Evolutionary conservation across 2,329 filamentous ascomycete species (phyloP).

Genomic region (Aspergillus fructus): DNA sequence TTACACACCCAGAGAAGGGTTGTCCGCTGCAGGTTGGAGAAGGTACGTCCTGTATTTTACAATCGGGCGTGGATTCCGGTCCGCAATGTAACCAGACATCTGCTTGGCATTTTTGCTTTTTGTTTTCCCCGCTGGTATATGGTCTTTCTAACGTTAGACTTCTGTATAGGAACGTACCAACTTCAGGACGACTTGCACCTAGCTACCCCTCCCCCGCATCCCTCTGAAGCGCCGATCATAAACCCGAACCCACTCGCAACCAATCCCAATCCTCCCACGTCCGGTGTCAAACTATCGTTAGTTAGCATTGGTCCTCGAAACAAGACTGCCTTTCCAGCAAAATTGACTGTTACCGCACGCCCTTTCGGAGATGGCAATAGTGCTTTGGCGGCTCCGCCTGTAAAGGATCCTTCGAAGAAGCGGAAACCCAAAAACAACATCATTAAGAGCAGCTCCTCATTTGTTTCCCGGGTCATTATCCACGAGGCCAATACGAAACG

Average conservation of each 20-base stretch:
- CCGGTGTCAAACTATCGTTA: slow-evolving; percentile 81
- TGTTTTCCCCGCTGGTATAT: neutral
- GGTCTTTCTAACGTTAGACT: slow-evolving; percentile 22
- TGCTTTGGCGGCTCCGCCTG: slow-evolving; percentile 61
- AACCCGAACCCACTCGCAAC: slow-evolving; percentile 93
- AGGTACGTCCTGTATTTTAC: slow-evolving; percentile 54
- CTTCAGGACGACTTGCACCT: slow-evolving; percentile 89
- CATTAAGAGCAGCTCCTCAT: slow-evolving; percentile 96
- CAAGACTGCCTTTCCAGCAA: slow-evolving; percentile 47
- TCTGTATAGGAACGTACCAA: slow-evolving; percentile 73
- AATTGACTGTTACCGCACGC: slow-evolving; percentile 51
- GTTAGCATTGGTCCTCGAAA: slow-evolving; percentile 67
- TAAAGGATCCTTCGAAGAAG: slow-evolving; percentile 70
- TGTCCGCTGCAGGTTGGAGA: slow-evolving; percentile 92
- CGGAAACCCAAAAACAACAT: slow-evolving; percentile 98
- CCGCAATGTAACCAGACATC: neutral
- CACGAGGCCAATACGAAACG: slow-evolving; percentile 79
- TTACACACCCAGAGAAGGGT: slow-evolving; percentile 78
- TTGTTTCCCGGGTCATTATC: slow-evolving; percentile 93
- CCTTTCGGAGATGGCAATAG: slow-evolving; percentile 86
- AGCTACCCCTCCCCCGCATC: slow-evolving; percentile 91
- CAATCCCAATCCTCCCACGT: slow-evolving; percentile 75
- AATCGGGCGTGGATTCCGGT: neutral
- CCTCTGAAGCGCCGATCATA: slow-evolving; percentile 81
- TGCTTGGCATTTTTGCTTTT: neutral